Base-by-base conservation (phyloP, 2,329 filamentous ascomycete species). In the Neofusicoccum cordaticola region DNA sequence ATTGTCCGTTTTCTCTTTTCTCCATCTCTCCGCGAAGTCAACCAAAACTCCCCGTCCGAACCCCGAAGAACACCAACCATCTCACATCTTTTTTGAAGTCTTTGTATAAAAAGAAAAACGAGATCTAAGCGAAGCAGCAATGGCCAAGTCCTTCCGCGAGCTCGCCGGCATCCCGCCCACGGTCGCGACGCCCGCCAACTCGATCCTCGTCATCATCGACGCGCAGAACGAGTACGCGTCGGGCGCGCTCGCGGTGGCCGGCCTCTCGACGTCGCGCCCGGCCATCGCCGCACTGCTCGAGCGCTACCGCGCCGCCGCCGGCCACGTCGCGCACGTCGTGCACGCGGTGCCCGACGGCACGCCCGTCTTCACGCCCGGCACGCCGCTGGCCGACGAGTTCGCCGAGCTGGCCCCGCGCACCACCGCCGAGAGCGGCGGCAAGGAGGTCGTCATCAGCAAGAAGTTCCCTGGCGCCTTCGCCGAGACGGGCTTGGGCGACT, bases 181-280 rank as follows among this genome's bases (percentile, higher is more conserved):
- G 13, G 84, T 83, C 0, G 87, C 87, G 7, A 83, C 84, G 0
- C 77, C 83, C 0, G 73, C 75, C 48, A 86, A 90, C 76, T 86
- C 83, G 67, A 83, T 84, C 1, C 81, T 90, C 50, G 75, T 90
- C 69, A 89, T 90, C 74, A 87, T 90, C 71, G 88, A 90, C 72
- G 88, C 88, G 1, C 88, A 91, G 71, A 90, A 90, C 71, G 88
- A 91, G 75, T 90, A 88, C 67, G 84, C 84, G 11, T 75, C 80
- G 2, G 88, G 88, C 52, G 77, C 81, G 4, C 81, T 90, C 0
- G 80, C 82, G 22, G 84, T 87, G 39, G 77, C 80, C 45, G 82
- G 88, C 66, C 81, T 88, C 0, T 70, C 78, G 0, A 67, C 78
- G 3, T 86, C 84, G 4, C 83, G 87, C 66, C 81, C 82, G 37